Base-by-base conservation (phyloP, 2,329 filamentous ascomycete genomes). In the Ascochyta fabae region DNA sequence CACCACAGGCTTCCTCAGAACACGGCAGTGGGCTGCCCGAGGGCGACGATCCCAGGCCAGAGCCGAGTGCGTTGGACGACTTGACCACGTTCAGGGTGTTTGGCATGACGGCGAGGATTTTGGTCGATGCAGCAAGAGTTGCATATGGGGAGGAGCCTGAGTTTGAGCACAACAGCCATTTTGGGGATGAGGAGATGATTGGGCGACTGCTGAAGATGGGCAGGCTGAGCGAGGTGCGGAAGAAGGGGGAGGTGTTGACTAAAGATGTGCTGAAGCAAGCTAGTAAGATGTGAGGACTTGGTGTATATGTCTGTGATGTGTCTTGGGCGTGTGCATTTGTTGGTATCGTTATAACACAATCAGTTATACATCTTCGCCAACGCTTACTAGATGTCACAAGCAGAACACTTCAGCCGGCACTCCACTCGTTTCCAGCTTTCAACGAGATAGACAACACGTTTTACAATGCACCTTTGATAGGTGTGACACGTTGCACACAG, bases 81-180 rank as follows among this genome's bases (percentile, higher is more conserved):
- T 69, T 82, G 40, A 78, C 78, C 38, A 81, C 89, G 34, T 96
- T 95, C 77, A 87, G 90, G 64, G 92, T 98, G 4, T 97, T 93
- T 84, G 94, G 94, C 15, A 94, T 98, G 91, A 98, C 94, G 48
- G 94, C 92, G 3, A 82, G 92, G 48, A 94, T 98, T 50, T 75
- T 97, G 50, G 91, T 97, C 5, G 94, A 98, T 77, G 89, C 90
- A 4, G 93, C 94, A 31, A 82, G 91, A 59, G 83, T 96, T 16
- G 94, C 93, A 19, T 98, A 95, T 73, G 88, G 78, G 2, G 84
- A 89, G 77, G 86, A 91, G 71, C 94, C 94, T 4, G 89, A 92
- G 71, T 96, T 96, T 74, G 91, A 96, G 78, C 85, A 86, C 67
- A 85, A 86, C 58, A 80, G 79, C 50, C 82, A 86, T 71, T 83